A percentile compares a stretch with the other conserved stretches of the same genome.
Conservation (phyloP, 1,139 yeast genomes). For the Hansenula lynferdii region DNA sequence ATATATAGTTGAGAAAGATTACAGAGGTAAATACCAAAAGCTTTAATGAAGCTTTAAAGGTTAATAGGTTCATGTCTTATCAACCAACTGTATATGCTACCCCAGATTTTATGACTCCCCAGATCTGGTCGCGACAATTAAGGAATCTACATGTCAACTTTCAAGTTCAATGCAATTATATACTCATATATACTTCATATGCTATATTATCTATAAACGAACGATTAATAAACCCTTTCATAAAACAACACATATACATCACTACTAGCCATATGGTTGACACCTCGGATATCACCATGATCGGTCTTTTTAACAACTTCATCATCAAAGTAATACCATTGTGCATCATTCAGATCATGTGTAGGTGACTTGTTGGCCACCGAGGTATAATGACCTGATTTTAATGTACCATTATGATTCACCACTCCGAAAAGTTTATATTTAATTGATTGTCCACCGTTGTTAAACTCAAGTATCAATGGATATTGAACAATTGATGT, state of each 20-base stretch:
- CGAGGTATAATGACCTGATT: conserved; percentile 73
- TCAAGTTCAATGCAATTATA: no score
- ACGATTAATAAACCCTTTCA: conserved; percentile 33
- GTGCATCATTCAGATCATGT: conserved; percentile 29
- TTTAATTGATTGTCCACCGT: conserved; percentile 35
- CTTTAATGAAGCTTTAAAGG: no score
- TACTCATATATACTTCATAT: no score
- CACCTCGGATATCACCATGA: conserved; percentile 41
- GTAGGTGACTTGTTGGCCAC: conserved; percentile 46
- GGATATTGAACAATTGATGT: conserved; percentile 53
- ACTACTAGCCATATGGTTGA: conserved; percentile 37
- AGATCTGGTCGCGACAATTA: no score
- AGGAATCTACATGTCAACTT: no score
- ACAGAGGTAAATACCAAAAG: no score
- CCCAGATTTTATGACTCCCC: no score
- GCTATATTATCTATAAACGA: neutral
- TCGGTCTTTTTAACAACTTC: conserved; percentile 48
- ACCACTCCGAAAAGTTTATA: conserved; percentile 59
- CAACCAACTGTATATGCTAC: no score
- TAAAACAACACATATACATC: conserved; percentile 76
- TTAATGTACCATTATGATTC: conserved; percentile 66
- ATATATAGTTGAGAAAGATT: no score
- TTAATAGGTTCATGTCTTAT: no score
- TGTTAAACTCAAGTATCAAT: conserved; percentile 41
- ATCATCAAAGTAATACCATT: conserved; percentile 77